These are phyloP conservation scores for Colletotrichum higginsianum DNA, from an alignment of 2,329 filamentous ascomycete species.

Conservation along the genomic window DNA sequence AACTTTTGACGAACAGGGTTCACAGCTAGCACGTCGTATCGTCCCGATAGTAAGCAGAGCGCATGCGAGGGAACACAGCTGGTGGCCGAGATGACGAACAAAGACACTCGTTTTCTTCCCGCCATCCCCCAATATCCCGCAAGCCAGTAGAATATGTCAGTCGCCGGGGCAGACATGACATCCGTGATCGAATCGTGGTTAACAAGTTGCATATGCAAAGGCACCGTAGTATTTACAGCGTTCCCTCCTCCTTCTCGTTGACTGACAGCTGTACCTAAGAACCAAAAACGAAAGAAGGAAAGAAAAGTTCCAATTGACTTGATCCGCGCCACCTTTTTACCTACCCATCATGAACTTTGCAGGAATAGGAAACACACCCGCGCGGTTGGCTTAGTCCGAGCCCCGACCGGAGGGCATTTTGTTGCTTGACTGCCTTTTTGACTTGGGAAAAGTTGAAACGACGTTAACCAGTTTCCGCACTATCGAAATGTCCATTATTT, in stretches of 20 bases:
- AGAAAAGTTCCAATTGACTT: background rate
- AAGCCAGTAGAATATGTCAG: no score
- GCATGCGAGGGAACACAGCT: background rate
- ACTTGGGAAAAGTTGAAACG: conserved; percentile 5
- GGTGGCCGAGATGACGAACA: background rate
- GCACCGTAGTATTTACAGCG: conserved; percentile 21
- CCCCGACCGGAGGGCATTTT: conserved; percentile 18
- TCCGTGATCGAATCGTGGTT: conserved; percentile 9
- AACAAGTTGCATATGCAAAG: conserved; percentile 21
- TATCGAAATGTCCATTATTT: background rate
- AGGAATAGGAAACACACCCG: conserved; percentile 23
- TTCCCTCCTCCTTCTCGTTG: background rate
- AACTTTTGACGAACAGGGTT: no score
- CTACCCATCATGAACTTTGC: conserved; percentile 27
- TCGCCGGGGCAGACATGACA: background rate
- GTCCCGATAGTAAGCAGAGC: no score
- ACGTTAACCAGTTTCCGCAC: background rate
- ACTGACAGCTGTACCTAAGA: background rate
- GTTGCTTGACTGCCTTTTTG: background rate
- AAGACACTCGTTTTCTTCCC: background rate
- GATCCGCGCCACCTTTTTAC: conserved; percentile 33
- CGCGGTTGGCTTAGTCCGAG: conserved; percentile 19
- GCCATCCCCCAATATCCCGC: background rate
- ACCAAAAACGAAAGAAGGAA: background rate
- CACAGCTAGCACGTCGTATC: no score